A percentile compares a stretch with the other conserved stretches of the same genome.
Evolutionary conservation across 2,329 filamentous ascomycete species (phyloP).

Genomic region (Scortechinia acanthostroma): DNA sequence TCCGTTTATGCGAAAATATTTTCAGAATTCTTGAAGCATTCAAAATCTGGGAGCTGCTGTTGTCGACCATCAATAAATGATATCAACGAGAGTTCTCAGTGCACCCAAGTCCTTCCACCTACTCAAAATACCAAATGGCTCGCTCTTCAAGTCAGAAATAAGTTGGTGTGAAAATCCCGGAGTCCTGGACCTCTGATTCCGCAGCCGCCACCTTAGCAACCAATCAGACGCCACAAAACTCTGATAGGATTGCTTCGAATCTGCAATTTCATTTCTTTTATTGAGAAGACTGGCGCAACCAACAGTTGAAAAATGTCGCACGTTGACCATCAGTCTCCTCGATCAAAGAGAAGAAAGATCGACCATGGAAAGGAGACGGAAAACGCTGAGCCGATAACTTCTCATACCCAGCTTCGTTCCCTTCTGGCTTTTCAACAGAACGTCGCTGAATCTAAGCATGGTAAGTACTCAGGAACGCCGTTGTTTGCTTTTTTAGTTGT

Average conservation of each 20-base stretch:
- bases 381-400: background rate
- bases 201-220: no score
- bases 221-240: background rate
- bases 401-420: background rate
- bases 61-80: no score
- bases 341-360: background rate
- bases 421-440: conserved; percentile 1
- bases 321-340: background rate
- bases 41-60: no score
- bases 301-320: background rate
- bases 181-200: no score
- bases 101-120: no score
- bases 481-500: background rate
- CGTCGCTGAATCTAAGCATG: background rate
- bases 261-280: background rate
- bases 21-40: no score
- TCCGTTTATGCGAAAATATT: no score
- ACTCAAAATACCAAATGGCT: no score
- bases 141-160: no score
- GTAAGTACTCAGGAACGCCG: background rate
- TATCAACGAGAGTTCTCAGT: no score
- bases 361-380: background rate
- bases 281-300: background rate
- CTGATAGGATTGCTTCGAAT: background rate
- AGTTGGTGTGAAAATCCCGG: no score